Evolutionary conservation across 2,329 filamentous ascomycete genomes (phyloP).

Genomic region (Delphinella strobiligena): DNA sequence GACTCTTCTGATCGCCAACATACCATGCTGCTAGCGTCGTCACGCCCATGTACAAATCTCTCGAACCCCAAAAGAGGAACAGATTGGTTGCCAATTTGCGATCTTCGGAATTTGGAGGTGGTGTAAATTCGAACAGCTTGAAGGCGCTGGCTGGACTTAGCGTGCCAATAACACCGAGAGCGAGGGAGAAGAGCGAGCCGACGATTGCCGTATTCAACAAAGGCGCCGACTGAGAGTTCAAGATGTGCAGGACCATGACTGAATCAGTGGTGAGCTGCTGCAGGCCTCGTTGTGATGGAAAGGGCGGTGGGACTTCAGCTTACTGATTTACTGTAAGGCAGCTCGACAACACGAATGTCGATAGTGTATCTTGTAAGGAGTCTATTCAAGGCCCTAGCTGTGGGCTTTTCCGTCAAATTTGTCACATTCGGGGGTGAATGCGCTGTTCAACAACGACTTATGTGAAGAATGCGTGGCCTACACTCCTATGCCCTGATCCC

Average conservation of each 20-base stretch:
- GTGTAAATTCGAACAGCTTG: neutral
- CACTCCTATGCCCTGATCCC: neutral
- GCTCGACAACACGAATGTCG: neutral
- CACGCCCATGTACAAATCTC: neutral
- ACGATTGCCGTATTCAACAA: neutral
- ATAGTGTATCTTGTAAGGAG: neutral
- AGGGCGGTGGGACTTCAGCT: neutral
- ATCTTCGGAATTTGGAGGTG: neutral
- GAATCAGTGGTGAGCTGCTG: neutral
- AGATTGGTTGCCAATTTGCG: neutral
- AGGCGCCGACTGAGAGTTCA: neutral
- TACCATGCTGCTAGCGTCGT: neutral
- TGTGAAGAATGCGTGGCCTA: neutral
- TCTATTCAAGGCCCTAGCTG: neutral
- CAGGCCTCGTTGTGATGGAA: neutral
- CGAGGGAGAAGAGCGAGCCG: neutral
- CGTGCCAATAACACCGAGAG: neutral
- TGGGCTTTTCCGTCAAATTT: neutral
- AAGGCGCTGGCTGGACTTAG: neutral
- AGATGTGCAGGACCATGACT: neutral
- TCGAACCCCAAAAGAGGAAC: neutral
- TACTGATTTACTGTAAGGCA: neutral
- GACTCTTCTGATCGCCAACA: neutral
- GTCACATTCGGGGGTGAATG: neutral
- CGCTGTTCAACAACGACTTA: neutral